Evolutionary conservation across 2,329 filamentous ascomycete species (phyloP), one percentile per base, ranked within the genome.

Genomic region (Arthroderma sp.): DNA sequence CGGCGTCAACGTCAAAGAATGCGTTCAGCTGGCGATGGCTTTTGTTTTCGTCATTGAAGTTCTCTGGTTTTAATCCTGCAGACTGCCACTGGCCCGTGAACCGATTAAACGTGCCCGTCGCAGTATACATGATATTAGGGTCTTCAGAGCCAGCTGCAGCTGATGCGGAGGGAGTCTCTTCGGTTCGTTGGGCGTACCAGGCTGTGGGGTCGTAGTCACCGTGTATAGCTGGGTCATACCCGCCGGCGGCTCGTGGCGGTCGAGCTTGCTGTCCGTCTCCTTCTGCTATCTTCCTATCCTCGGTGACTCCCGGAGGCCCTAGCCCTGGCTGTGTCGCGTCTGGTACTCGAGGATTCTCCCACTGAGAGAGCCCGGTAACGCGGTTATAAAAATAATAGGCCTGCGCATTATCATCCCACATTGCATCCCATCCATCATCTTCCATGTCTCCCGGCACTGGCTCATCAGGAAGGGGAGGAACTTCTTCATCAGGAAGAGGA

Each of bases 191-290:
- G 9, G 93, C 91, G 70, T 98, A 98, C 76, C 90, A 87, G n/a
- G 93, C 91, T 60, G 85, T 93, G 2, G 91, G 90, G 66, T 98
- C 93, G 76, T 96, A 98, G 74, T 91, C 87, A 64, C 93, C 93
- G 70, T 98, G 93, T 49, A 98, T 91, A 23, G 89, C 87, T 1
- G 93, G 93, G 68, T 97, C 95, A 75, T 98, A 98, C 60, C 91
- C 90, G 59, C 85, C 85, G 9, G 66, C 61, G 63, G 68, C 68
- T 60, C 64, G 63, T 25, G 52, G 33, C 13, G 23, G 52, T 51
- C 66, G 60, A 31, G 65, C 49, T 64, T 74, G 55, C 58, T 69
- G 60, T 73, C 71, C 58, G 70, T 68, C 4, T 65, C 66, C 35
- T 63, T 72, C 64, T 64, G 71, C 44, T 43, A 5, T 21, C 15